Conservation (phyloP, 2,329 filamentous ascomycete genomes). For the Didymella sp. region DNA sequence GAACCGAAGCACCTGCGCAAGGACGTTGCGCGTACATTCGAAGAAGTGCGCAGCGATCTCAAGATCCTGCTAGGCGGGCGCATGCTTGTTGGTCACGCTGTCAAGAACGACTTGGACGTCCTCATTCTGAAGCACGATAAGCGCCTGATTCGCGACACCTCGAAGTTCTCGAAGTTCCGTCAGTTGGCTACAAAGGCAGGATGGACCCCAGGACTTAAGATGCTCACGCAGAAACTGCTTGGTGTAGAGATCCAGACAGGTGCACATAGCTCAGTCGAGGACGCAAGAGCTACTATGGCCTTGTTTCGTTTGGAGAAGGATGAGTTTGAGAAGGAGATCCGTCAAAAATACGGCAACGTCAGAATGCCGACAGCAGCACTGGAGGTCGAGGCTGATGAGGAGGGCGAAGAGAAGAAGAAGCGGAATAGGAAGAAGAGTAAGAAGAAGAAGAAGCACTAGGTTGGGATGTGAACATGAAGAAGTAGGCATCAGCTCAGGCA, state of each 20-base stretch:
- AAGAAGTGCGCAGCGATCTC: conserved; percentile 77
- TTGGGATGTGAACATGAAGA: background rate
- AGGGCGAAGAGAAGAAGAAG: conserved; percentile 40
- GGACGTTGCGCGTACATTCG: conserved; percentile 63
- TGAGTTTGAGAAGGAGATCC: conserved; percentile 82
- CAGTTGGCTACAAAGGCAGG: conserved; percentile 67
- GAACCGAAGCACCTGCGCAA: conserved; percentile 72
- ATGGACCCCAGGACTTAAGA: conserved; percentile 71
- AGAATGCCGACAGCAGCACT: conserved; percentile 31
- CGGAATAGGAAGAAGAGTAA: conserved; percentile 50
- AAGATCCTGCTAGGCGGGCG: conserved; percentile 71
- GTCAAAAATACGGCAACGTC: conserved; percentile 63
- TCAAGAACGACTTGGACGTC: conserved; percentile 77
- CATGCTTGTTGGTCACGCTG: conserved; percentile 82
- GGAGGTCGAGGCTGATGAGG: conserved; percentile 32
- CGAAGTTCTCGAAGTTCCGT: conserved; percentile 75
- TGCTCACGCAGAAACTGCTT: conserved; percentile 63
- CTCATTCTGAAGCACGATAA: conserved; percentile 80
- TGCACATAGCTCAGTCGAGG: conserved; percentile 69
- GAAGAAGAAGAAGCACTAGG: conserved; percentile 41
- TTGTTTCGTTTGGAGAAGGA: conserved; percentile 84
- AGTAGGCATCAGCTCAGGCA: background rate
- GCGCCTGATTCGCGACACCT: conserved; percentile 83
- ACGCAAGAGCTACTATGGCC: conserved; percentile 89
- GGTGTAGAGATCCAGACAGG: conserved; percentile 67